Evolutionary conservation across 352 stramenopile genomes (phyloP).

Genomic region (Globisporangium mamillatum): DNA sequence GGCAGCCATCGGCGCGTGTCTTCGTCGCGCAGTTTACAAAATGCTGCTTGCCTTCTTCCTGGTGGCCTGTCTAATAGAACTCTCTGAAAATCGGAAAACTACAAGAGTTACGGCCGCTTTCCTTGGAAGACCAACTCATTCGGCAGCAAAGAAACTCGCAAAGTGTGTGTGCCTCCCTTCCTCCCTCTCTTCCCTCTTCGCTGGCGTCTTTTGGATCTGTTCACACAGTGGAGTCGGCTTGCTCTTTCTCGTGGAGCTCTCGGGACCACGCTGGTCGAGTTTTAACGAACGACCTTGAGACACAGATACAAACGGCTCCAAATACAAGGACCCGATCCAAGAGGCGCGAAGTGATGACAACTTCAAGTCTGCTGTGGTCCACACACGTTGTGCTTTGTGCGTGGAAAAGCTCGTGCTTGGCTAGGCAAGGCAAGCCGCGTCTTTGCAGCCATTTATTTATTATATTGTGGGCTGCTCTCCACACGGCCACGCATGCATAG

Average conservation of each 20-base stretch:
- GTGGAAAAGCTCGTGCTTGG: neutral
- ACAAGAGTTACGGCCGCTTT: neutral
- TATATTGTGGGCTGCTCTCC: neutral
- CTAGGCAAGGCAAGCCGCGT: neutral
- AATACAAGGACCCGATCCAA: no score
- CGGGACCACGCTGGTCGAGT: no score
- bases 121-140: neutral
- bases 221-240: neutral
- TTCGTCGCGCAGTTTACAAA: neutral
- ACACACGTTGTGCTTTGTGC: neutral
- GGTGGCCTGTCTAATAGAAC: neutral
- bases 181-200: neutral
- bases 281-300: neutral
- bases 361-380: no score
- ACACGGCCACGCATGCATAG: neutral
- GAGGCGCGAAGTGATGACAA: no score
- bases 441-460: neutral
- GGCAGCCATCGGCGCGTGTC: neutral
- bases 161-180: neutral
- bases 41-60: neutral
- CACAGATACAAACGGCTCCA: neutral
- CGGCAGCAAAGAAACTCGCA: conserved; percentile 5
- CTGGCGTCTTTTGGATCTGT: neutral
- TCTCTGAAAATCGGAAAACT: neutral
- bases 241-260: neutral